phyloP scores from a whole-genome alignment of 2,329 filamentous ascomycete species.

The Nigrograna mackinnonii region DNA sequence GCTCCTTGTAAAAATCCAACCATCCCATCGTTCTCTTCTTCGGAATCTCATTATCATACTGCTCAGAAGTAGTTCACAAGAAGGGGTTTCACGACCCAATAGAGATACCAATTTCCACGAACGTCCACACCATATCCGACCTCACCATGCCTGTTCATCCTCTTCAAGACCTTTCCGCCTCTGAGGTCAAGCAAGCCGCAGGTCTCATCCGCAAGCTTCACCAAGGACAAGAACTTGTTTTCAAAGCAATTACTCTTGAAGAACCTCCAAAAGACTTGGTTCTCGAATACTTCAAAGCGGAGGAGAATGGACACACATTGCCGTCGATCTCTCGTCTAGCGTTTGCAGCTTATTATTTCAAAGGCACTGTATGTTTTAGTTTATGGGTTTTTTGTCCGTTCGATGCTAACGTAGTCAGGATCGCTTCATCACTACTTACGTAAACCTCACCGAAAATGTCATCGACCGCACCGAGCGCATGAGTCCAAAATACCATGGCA shows the following conservation, averaged over 20 bases:
- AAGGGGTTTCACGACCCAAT: too few relatives aligned
- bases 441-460: conserved; percentile 55
- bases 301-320: conserved; percentile 56
- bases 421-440: conserved; percentile 13
- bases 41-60: too few relatives aligned
- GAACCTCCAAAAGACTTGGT: conserved; percentile 65
- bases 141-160: background rate
- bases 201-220: background rate
- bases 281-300: conserved; percentile 66
- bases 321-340: conserved; percentile 58
- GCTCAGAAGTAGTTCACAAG: too few relatives aligned
- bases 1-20: too few relatives aligned
- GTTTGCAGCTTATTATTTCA: conserved; percentile 62
- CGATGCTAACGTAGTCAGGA: background rate
- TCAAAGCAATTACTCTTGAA: conserved; percentile 69
- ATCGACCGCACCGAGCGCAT: conserved; percentile 63
- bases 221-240: conserved; percentile 57
- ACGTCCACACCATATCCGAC: too few relatives aligned
- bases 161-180: background rate
- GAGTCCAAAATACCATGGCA: conserved; percentile 60
- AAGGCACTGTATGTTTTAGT: conserved; percentile 57
- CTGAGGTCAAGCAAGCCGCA: background rate
- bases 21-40: too few relatives aligned
- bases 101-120: too few relatives aligned
- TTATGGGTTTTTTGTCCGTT: background rate